A percentile compares a stretch with the other conserved stretches of the same genome.
Conservation (phyloP, 1,284 basidiomycete genomes). For the Porogramme epimiltina region DNA sequence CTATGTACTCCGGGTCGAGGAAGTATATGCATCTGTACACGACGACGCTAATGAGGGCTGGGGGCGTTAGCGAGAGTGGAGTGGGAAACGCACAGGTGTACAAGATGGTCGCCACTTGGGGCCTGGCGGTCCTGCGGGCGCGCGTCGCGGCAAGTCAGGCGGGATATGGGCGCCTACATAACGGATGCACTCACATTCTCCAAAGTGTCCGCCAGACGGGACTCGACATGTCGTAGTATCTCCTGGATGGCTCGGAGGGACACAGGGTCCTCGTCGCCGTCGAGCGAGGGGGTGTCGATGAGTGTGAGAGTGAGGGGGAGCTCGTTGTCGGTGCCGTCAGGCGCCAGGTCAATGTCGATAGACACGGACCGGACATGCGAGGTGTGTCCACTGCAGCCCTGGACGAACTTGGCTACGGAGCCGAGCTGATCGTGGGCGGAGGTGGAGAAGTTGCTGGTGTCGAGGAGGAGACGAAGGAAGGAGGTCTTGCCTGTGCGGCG, state of each 20-base stretch:
- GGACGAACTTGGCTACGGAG: conserved; percentile 76
- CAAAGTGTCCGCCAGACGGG: conserved; percentile 63
- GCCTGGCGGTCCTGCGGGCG: conserved; percentile 60
- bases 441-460: conserved; percentile 65
- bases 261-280: conserved; percentile 61
- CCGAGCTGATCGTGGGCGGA: conserved; percentile 70
- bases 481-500: conserved; percentile 78
- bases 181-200: conserved; percentile 62
- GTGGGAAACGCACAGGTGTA: conserved; percentile 68
- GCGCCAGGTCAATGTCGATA: conserved; percentile 64
- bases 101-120: conserved; percentile 69
- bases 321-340: conserved; percentile 35
- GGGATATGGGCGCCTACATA: conserved; percentile 17
- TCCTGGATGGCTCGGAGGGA: conserved; percentile 62
- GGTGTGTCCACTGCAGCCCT: conserved; percentile 67
- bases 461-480: conserved; percentile 76
- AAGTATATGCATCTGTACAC: conserved; percentile 73
- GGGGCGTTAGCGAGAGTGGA: neutral
- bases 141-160: conserved; percentile 16
- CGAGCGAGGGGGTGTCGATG: conserved; percentile 77
- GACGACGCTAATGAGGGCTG: neutral
- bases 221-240: conserved; percentile 66
- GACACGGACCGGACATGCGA: conserved; percentile 66
- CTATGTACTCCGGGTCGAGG: conserved; percentile 73
- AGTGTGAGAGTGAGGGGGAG: conserved; percentile 64